Evolutionary conservation across 768 basidiomycete species (phyloP), one percentile per base, ranked within the genome.

Genomic region (Mycena galericulata): DNA sequence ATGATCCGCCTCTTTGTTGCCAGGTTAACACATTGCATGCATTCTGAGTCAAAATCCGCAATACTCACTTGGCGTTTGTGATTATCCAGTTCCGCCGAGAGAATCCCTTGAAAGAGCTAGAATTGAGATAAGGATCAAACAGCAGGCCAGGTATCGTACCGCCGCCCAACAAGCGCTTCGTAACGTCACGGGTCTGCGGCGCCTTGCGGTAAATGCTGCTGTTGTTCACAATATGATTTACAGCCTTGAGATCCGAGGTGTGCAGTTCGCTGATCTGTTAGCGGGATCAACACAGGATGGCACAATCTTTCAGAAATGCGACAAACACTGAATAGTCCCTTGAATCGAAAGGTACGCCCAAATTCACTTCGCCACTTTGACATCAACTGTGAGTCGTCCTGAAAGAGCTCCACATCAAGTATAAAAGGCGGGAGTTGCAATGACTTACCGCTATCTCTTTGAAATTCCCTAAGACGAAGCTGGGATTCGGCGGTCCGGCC

Each of bases 151-250:
- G 17, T 36, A 27, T n/a, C 22, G 30, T 24, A 29, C 29, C 40
- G 45, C 7, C 10, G 7, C 29, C 63, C 36, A 12, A 56, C 10
- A 17, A 32, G 4, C 10, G 24, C 53, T 14, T 29, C 14, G 17
- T 53, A 29, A 45, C 10, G 15, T 6, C 15, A 15, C 12, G 4
- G 36, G n/a, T 10, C 15, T 11, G 32, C 1, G 54, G 34, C 34
- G 46, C 40, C 73, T 86, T 86, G 38, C 80, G 80, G 47, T 83
- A 87, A 43, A 78, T 75, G 20, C 78, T 74, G 18, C 77, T 69
- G 60, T 87, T 82, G 1, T 74, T 74, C 17, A 89, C 75, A 55
- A 90, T 81, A 62, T 88, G 82, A 17, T 80, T 79, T 34, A 89
- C 29, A 1, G 87, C 87, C 5, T 80, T 78, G 0, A 83, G 76